Evolutionary conservation across 257 asterid species (phyloP).

Genomic region (Penstemon barbatus): DNA sequence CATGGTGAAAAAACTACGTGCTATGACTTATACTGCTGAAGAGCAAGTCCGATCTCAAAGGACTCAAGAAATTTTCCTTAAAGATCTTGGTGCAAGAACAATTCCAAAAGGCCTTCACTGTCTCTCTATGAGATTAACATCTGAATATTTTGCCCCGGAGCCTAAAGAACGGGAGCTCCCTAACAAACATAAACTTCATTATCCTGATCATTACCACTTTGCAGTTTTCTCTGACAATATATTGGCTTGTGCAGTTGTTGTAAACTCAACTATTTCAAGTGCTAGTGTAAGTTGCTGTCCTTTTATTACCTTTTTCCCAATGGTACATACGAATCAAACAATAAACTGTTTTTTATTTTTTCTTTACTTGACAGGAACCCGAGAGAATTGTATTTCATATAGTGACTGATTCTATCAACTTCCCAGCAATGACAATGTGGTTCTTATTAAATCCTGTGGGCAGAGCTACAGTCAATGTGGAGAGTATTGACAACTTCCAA

Average conservation of each 20-base stretch:
- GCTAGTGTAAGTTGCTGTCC: slow-evolving; percentile 52
- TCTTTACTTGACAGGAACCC: slow-evolving; percentile 58
- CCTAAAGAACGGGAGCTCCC: slow-evolving; percentile 60
- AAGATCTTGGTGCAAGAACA: slow-evolving; percentile 81
- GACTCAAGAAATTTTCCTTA: slow-evolving; percentile 69
- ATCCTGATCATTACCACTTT: slow-evolving; percentile 73
- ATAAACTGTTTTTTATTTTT: slow-evolving; percentile 5
- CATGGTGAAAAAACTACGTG: slow-evolving; percentile 80
- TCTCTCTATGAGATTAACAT: slow-evolving; percentile 83
- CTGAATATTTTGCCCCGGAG: slow-evolving; percentile 72
- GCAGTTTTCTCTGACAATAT: slow-evolving; percentile 90
- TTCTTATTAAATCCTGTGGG: slow-evolving; percentile 78
- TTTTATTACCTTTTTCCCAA: slow-evolving; percentile 12
- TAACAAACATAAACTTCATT: slow-evolving; percentile 51
- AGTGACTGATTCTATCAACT: slow-evolving; percentile 76
- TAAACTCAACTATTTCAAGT: slow-evolving; percentile 77
- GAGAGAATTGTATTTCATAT: slow-evolving; percentile 78
- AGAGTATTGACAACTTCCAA: slow-evolving; percentile 54
- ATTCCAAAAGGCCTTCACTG: slow-evolving; percentile 91
- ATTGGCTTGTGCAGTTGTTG: slow-evolving; percentile 90
- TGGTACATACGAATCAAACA: slow-evolving; percentile 1
- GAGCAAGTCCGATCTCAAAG: slow-evolving; percentile 68
- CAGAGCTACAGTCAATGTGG: slow-evolving; percentile 72
- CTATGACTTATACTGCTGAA: slow-evolving; percentile 83
- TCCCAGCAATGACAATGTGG: slow-evolving; percentile 93